Conservation (phyloP, 768 basidiomycete species). For the Xerocomus spinulosus region DNA sequence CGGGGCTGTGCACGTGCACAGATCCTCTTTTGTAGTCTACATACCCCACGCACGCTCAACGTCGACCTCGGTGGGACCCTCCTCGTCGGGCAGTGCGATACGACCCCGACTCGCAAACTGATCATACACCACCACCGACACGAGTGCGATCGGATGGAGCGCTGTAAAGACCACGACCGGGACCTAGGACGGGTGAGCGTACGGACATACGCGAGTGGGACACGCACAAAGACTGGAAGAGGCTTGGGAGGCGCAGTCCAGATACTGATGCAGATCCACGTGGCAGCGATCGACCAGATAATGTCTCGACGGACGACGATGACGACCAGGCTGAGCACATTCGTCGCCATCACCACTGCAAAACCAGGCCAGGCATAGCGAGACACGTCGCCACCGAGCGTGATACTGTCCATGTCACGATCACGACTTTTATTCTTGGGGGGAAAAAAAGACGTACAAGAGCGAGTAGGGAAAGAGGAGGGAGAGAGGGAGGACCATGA, state of each 20-base stretch:
- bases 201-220: not conserved
- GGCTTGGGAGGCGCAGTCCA: conserved; percentile 62
- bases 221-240: conserved; percentile 56
- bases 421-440: too few relatives aligned
- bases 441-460: conserved; percentile 36
- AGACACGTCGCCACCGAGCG: conserved; percentile 55
- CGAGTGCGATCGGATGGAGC: conserved; percentile 57
- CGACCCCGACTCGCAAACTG: conserved; percentile 25
- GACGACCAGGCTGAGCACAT: conserved; percentile 53
- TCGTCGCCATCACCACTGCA: conserved; percentile 59
- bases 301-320: conserved; percentile 58
- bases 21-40: not conserved
- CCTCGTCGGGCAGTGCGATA: conserved; percentile 37
- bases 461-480: conserved; percentile 51
- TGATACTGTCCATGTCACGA: conserved; percentile 62
- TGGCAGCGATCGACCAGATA: conserved; percentile 71
- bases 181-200: conserved; percentile 38
- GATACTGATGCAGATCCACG: conserved; percentile 67
- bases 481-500: conserved; percentile 50
- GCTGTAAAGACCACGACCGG: conserved; percentile 60
- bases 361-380: conserved; percentile 73
- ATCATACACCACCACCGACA: conserved; percentile 43
- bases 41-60: conserved; percentile 38
- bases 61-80: conserved; percentile 39
- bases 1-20: not conserved